A percentile compares a stretch with the other conserved stretches of the same genome.
These are phyloP conservation scores for Rhododendron henanense DNA, from an alignment of 148 eudicot genomes.

Conservation along the genomic window DNA sequence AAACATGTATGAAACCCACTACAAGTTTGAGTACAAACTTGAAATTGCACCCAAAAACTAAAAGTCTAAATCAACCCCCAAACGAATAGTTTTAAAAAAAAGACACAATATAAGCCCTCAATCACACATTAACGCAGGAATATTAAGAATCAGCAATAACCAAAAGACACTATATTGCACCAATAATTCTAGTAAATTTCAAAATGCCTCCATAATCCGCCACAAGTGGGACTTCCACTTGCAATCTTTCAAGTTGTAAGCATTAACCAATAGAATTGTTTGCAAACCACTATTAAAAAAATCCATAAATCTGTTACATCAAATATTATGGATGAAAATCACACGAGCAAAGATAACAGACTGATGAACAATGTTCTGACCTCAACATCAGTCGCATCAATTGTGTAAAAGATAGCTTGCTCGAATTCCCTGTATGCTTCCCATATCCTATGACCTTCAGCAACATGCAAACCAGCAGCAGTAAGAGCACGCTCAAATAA, in stretches of 20 bases:
- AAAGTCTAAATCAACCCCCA: neutral
- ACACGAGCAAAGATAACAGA: slow-evolving; percentile 1
- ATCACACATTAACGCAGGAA: neutral
- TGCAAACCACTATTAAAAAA: neutral
- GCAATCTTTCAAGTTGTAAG: neutral
- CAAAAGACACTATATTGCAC: neutral
- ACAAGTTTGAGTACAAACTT: neutral
- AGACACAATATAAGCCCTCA: neutral
- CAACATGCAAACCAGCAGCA: slow-evolving; percentile 83
- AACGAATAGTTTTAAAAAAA: neutral
- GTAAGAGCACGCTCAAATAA: slow-evolving; percentile 92
- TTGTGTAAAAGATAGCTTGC: slow-evolving; percentile 47
- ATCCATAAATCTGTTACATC: neutral
- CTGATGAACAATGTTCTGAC: slow-evolving; percentile 21
- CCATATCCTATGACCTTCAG: slow-evolving; percentile 82
- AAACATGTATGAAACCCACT: neutral
- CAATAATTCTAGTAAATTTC: neutral
- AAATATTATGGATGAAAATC: neutral
- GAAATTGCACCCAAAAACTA: neutral
- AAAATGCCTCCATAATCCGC: neutral
- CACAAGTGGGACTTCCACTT: neutral
- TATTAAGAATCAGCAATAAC: neutral
- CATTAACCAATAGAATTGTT: neutral
- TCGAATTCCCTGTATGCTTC: slow-evolving; percentile 85
- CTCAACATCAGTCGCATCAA: slow-evolving; percentile 56